Base-by-base conservation (phyloP, 2,329 filamentous ascomycete genomes). In the Nemania diffusa region DNA sequence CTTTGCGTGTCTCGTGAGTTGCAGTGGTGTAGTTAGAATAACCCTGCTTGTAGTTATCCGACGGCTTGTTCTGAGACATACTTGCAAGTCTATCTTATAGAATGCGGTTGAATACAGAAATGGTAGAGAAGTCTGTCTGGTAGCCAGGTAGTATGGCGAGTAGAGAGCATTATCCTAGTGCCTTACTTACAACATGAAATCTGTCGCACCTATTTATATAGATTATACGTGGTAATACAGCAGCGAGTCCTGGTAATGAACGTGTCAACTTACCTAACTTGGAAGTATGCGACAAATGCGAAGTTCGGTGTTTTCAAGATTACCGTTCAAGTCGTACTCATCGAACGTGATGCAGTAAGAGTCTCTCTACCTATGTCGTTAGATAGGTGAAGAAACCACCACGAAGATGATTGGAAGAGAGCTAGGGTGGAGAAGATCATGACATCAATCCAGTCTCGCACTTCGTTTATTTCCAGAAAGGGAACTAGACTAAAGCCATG, bases 1-100 rank as follows among this genome's bases (percentile, higher is more conserved):
- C 82, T 1, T 81, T 84, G 20, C 83, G 81, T 70, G 75, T 74
- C 17, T 74, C 74, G 72, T 84, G 82, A 11, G 75, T 80, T 37
- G 76, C 72, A 5, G 80, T 71, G 3, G 80, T 80, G 34, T 75
- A 76, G 29, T 73, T 71, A 37, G 81, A 81, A 69, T 84, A 79
- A 48, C 81, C 81, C 42, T 79, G 78, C 1, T 75, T 78, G 70
- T 82, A 80, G 52, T 52, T 65, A 24, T 61, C 55, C 2, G 56
- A 51, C 17, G 37, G 42, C 22, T 32, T n/a, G 9, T 44, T 34
- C 11, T 61, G 61, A n/a, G 65, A 48, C 65, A 68, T 68, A 24
- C 15, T 67, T 55, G 32, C 17, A 29, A 2, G 6, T 46, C 15
- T 42, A 2, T 34, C 3, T 20, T 27, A 7, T 37, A 20, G 11